These are phyloP conservation scores for Mucor mucedo DNA, from an alignment of 371 early-diverging fungal genomes.

Conservation along the genomic window DNA sequence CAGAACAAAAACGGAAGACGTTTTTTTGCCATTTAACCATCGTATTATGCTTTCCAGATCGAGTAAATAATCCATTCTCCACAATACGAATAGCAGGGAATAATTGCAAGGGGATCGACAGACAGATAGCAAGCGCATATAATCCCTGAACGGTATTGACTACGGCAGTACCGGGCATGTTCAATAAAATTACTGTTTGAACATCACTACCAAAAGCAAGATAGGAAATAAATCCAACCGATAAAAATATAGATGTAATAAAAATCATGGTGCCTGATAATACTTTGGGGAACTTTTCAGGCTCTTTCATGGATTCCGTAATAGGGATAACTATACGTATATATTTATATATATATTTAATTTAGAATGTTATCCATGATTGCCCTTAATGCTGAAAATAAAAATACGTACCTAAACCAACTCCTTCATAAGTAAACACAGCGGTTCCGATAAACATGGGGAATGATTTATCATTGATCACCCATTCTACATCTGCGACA, in stretches of 20 bases:
- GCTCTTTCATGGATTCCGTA: slow-evolving; percentile 78
- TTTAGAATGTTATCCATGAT: neutral
- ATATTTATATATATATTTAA: neutral
- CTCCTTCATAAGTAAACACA: slow-evolving; percentile 90
- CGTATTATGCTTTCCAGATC: slow-evolving; percentile 66
- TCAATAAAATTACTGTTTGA: slow-evolving; percentile 80
- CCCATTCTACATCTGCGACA: slow-evolving; percentile 63
- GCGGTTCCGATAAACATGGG: slow-evolving; percentile 88
- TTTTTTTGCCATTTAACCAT: slow-evolving; percentile 91
- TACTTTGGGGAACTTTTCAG: slow-evolving; percentile 77
- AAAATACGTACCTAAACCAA: slow-evolving; percentile 67
- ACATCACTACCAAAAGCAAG: slow-evolving; percentile 80
- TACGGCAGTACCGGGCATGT: slow-evolving; percentile 68
- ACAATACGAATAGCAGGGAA: slow-evolving; percentile 89
- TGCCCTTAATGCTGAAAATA: neutral
- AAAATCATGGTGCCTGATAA: slow-evolving; percentile 71
- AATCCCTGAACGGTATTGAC: slow-evolving; percentile 73
- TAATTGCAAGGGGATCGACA: slow-evolving; percentile 84
- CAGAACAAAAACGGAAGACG: slow-evolving; percentile 64
- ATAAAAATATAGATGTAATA: slow-evolving; percentile 74
- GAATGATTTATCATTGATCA: slow-evolving; percentile 73
- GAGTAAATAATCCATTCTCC: slow-evolving; percentile 70
- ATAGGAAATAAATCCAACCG: slow-evolving; percentile 79
- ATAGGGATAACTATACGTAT: slow-evolving; percentile 61
- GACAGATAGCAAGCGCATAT: slow-evolving; percentile 84